phyloP scores from a whole-genome alignment of 768 basidiomycete genomes.

The Hypsizygus marmoreus region DNA sequence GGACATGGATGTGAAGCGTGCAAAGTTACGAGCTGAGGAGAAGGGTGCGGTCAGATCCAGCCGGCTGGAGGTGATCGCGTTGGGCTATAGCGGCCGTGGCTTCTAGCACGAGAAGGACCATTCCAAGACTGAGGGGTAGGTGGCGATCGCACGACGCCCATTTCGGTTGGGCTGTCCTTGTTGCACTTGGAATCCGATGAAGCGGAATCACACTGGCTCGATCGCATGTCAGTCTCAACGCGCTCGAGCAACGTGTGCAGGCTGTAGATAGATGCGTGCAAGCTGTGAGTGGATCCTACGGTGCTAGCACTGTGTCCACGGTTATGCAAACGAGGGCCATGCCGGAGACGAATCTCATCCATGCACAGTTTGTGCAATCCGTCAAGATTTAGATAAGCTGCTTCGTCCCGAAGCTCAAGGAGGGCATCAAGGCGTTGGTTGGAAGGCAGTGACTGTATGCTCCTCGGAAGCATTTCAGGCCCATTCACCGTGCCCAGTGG shows the following conservation, averaged over 20 bases:
- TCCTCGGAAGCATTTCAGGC: conserved; percentile 59
- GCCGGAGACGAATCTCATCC: conserved; percentile 62
- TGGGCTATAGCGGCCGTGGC: conserved; percentile 27
- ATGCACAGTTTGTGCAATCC: conserved; percentile 65
- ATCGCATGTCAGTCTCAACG: conserved; percentile 37
- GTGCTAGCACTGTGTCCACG: conserved; percentile 42
- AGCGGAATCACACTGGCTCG: conserved; percentile 17
- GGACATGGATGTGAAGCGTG: no score
- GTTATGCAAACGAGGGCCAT: conserved; percentile 40
- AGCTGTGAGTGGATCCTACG: conserved; percentile 43
- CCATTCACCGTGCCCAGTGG: conserved; percentile 44
- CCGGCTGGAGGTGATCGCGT: conserved; percentile 41
- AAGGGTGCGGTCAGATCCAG: conserved; percentile 41
- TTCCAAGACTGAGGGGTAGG: conserved; percentile 51
- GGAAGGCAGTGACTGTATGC: conserved; percentile 49
- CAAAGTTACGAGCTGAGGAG: no score
- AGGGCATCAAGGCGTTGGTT: conserved; percentile 61
- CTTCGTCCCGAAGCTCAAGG: conserved; percentile 79
- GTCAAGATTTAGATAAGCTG: conserved; percentile 69
- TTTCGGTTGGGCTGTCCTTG: conserved; percentile 17
- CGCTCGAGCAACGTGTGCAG: conserved; percentile 62
- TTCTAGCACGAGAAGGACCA: conserved; percentile 29
- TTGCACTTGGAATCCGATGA: conserved; percentile 20
- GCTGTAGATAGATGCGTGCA: conserved; percentile 58
- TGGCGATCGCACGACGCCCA: conserved; percentile 28